These are phyloP conservation scores for Sextonia rubra DNA, from an alignment of 164 flowering plant genomes.

Conservation along the genomic window DNA sequence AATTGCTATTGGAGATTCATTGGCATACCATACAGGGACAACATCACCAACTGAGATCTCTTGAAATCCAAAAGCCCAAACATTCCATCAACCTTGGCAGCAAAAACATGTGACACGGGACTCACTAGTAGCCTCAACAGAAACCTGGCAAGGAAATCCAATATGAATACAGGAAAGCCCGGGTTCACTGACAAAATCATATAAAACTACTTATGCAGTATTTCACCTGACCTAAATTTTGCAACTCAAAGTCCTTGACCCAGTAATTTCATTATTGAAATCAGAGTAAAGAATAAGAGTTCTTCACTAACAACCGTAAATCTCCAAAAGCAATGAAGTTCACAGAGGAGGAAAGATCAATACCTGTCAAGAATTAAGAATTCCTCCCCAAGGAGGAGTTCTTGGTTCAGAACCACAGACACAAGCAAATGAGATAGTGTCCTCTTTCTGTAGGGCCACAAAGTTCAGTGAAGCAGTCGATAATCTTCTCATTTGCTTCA, in stretches of 20 bases:
- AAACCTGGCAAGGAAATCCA: conserved; percentile 39
- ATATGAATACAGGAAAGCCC: not conserved
- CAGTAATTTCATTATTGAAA: not conserved
- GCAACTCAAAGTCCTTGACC: too few species aligned
- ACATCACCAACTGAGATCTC: conserved; percentile 78
- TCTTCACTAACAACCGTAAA: not conserved
- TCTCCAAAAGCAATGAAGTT: not conserved
- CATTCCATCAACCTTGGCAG: conserved; percentile 85
- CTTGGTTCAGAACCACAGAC: conserved; percentile 70
- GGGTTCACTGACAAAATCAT: too few species aligned
- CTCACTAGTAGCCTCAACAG: conserved; percentile 84
- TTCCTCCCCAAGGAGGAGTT: conserved; percentile 56
- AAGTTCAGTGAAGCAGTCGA: conserved; percentile 75
- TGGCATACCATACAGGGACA: conserved; percentile 71
- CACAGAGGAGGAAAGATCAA: not conserved
- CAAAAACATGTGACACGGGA: conserved; percentile 67
- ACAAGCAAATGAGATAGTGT: conserved; percentile 72
- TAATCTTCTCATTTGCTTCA: conserved; percentile 76
- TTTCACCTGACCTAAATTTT: too few species aligned
- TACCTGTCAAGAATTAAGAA: not conserved
- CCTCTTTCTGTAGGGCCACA: conserved; percentile 78
- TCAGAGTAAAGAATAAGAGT: too few species aligned
- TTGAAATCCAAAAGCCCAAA: conserved; percentile 86
- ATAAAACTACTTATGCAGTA: not conserved
- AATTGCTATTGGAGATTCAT: too few species aligned